Evolutionary conservation across 768 basidiomycete species (phyloP).

Genomic region (Rhizopogon salebrosus): DNA sequence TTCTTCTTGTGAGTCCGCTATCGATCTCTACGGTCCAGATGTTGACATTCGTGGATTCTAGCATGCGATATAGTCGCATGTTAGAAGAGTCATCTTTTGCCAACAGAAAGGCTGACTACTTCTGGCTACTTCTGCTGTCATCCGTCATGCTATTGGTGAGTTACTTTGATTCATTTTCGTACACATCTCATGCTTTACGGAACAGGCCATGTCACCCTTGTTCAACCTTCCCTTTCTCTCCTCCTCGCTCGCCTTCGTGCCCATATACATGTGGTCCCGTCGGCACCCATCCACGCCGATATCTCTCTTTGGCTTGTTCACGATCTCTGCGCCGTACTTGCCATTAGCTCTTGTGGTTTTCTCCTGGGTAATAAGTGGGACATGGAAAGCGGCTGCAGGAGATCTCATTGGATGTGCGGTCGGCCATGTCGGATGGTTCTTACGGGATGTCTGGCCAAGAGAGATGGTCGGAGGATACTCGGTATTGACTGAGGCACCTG

Average conservation of each 20-base stretch:
- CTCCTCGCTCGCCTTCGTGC: conserved; percentile 87
- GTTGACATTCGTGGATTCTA: conserved; percentile 23
- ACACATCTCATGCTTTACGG: background rate
- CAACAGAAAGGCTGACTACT: conserved; percentile 87
- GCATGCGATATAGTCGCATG: conserved; percentile 96
- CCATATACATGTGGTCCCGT: conserved; percentile 96
- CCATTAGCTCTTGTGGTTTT: conserved; percentile 88
- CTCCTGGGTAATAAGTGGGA: conserved; percentile 77
- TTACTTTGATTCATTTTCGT: background rate
- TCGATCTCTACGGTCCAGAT: background rate
- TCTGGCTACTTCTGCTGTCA: conserved; percentile 88
- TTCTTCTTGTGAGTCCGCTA: conserved; percentile 85
- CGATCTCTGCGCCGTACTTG: conserved; percentile 93
- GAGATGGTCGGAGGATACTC: conserved; percentile 79
- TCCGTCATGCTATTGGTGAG: conserved; percentile 81
- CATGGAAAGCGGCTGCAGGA: conserved; percentile 78
- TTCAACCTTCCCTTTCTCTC: conserved; percentile 93
- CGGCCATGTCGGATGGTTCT: conserved; percentile 81
- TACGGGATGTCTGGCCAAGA: conserved; percentile 82
- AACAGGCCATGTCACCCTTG: conserved; percentile 74
- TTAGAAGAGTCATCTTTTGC: conserved; percentile 95
- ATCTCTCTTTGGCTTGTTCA: conserved; percentile 90
- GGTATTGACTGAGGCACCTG: conserved; percentile 68
- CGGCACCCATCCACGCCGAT: conserved; percentile 94
- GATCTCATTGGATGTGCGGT: conserved; percentile 84